These are phyloP conservation scores for Keqinozyma sinolaborantium DNA, from an alignment of 1,139 yeast genomes.

Conservation along the genomic window DNA sequence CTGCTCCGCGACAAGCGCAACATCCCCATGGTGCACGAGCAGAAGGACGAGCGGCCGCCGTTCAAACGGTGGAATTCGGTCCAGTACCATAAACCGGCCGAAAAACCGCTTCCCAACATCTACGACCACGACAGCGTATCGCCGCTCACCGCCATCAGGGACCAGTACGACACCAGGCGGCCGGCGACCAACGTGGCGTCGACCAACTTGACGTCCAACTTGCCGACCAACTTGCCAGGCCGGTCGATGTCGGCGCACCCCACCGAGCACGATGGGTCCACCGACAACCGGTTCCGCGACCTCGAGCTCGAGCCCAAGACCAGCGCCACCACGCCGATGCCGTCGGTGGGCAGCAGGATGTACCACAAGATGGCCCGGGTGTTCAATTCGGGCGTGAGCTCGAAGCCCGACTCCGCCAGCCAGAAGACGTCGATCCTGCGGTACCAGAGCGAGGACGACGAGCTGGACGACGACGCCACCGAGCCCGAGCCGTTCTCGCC, in stretches of 20 bases:
- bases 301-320: slow-evolving; percentile 2
- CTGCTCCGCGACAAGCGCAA: slow-evolving; percentile 9
- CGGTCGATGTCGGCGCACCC: slow-evolving; percentile 1
- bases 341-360: slow-evolving; percentile 8
- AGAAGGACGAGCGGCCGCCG: slow-evolving; percentile 11
- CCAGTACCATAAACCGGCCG: slow-evolving; percentile 9
- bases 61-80: slow-evolving; percentile 23
- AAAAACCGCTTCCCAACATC: slow-evolving; percentile 1
- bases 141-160: slow-evolving; percentile 27
- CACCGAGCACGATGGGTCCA: slow-evolving; percentile 1
- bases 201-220: slow-evolving; percentile 22
- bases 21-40: slow-evolving; percentile 16
- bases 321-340: slow-evolving; percentile 4
- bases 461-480: slow-evolving; percentile 21
- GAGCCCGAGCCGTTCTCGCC: slow-evolving; percentile 5
- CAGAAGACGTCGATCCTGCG: slow-evolving; percentile 6
- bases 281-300: neutral
- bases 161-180: slow-evolving; percentile 24
- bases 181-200: slow-evolving; percentile 14
- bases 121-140: slow-evolving; percentile 15
- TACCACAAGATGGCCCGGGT: slow-evolving; percentile 11
- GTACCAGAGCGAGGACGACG: slow-evolving; percentile 28
- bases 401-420: slow-evolving; percentile 1
- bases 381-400: slow-evolving; percentile 4
- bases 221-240: slow-evolving; percentile 13